Conservation (phyloP, 441 rosid species). For the Adansonia gregorii region DNA sequence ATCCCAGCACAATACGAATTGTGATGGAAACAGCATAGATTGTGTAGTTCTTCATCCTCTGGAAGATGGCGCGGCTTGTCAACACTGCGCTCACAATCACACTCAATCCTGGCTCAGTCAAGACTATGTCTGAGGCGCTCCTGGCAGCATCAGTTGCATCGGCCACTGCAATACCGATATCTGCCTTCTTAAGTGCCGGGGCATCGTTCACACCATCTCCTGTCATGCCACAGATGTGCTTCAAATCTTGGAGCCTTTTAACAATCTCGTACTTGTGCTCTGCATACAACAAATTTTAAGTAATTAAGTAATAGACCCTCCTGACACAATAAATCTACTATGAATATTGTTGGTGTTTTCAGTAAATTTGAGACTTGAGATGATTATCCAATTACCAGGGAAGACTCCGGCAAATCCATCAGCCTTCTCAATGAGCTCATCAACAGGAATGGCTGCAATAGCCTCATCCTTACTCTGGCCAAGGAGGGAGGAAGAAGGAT, state of each 20-base stretch:
- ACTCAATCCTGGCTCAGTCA: slow-evolving; percentile 90
- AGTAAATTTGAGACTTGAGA: background rate
- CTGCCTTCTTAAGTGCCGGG: slow-evolving; percentile 87
- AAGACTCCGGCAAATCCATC: slow-evolving; percentile 96
- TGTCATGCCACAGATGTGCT: slow-evolving; percentile 94
- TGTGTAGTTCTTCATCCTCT: slow-evolving; percentile 98
- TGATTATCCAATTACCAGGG: slow-evolving; percentile 60
- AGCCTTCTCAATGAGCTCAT: slow-evolving; percentile 83
- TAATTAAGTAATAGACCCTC: background rate
- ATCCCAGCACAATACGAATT: slow-evolving; percentile 86
- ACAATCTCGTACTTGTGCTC: slow-evolving; percentile 96
- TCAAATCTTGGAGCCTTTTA: slow-evolving; percentile 77
- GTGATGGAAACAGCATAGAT: slow-evolving; percentile 96
- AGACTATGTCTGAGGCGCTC: slow-evolving; percentile 85
- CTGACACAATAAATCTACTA: slow-evolving; percentile 1
- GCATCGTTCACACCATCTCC: slow-evolving; percentile 97
- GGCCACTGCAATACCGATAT: slow-evolving; percentile 89
- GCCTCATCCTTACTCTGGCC: slow-evolving; percentile 63
- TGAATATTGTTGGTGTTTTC: background rate
- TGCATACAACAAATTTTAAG: slow-evolving; percentile 30
- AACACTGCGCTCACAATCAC: slow-evolving; percentile 84
- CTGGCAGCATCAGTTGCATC: slow-evolving; percentile 96
- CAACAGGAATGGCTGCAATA: slow-evolving; percentile 61
- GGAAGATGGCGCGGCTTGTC: slow-evolving; percentile 93
- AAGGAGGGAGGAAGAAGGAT: slow-evolving; percentile 86